A percentile compares a stretch with the other conserved stretches of the same genome.
phyloP scores from a whole-genome alignment of 2,329 filamentous ascomycete genomes.

The Colletotrichum tropicicola region DNA sequence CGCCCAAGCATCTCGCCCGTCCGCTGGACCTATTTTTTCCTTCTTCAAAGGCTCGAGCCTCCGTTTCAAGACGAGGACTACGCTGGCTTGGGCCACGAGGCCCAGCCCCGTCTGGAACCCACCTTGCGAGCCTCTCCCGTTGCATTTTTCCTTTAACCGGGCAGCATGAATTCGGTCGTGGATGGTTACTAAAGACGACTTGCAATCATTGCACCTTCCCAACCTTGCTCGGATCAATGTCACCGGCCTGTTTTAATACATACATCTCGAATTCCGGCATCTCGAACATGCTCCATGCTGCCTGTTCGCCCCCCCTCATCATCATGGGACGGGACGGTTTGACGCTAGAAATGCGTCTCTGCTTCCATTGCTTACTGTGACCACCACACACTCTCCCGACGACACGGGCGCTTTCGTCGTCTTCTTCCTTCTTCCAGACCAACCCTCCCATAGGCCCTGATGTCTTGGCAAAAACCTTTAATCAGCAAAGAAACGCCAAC shows the following conservation, averaged over 20 bases:
- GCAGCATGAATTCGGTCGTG: not conserved
- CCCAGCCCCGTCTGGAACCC: not conserved
- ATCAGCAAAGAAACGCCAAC: no score
- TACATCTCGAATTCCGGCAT: not conserved
- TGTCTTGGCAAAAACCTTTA: no score
- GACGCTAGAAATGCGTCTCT: conserved; percentile 16
- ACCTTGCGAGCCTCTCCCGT: no score
- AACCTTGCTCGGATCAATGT: conserved; percentile 7
- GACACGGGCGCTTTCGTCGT: no score
- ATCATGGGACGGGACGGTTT: conserved; percentile 19
- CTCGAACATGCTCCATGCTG: conserved; percentile 13
- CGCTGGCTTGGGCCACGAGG: conserved; percentile 1
- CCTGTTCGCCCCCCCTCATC: conserved; percentile 22
- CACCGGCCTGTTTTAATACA: not conserved
- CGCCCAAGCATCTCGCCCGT: not conserved
- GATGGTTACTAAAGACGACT: not conserved
- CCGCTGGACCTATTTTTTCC: not conserved
- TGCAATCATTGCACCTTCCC: not conserved
- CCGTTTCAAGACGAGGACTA: conserved; percentile 23
- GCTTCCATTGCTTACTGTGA: no score
- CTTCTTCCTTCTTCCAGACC: no score
- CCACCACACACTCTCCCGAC: not conserved
- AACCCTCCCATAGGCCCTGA: no score
- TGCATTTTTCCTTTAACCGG: no score
- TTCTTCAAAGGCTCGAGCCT: conserved; percentile 20